Base-by-base conservation (phyloP, 1,139 yeast genomes). In the Taphrina populina region DNA sequence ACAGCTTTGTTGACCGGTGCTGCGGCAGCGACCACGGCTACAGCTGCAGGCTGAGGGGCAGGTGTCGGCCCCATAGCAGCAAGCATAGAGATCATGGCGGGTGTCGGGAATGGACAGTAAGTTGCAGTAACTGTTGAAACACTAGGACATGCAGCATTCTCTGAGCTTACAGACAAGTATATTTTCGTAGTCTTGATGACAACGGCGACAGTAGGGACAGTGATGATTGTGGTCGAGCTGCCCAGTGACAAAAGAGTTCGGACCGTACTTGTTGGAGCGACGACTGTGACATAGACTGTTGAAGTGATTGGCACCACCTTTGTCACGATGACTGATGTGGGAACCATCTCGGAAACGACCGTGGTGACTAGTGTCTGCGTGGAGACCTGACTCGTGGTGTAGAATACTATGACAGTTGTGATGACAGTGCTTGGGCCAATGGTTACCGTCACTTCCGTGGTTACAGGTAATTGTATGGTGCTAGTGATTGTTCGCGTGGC, bases 31-130 rank as follows among this genome's bases (percentile, higher is more conserved):
- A 27, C 30, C 11, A 11, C 7, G 30, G 30, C 7, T 8, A 11
- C 30, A 27, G 11, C 11, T 11, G 30, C 11, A 7, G 30, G 30
- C 10, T 8, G 30, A 27, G 30, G 7, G 10, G 30, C 10, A 8
- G 11, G 7, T 27, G 30, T 7, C 30, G 30, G 7, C 10, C 30
- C 29, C 44, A 39, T 39, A 2, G 44, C 15, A 2, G 44, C 44
- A 11, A 39, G 2, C 29, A 24, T 23, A 7, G 44, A 39, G 5
- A 39, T 39, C 17, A 23, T 23, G 4, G 44, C 30, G n/a, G 15
- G 10, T 13, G 46, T 41, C 5, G 46, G 19, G 21, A 27, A 41
- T 2, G 46, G 46, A 41, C 46, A 41, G 44, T 39, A 39, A n/a
- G 44, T 39, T 13, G 24, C 44, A 23, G 40, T 35, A 23, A 35